Percentiles rank a stretch among this genome's conserved stretches.
phyloP scores from a whole-genome alignment of 2,329 filamentous ascomycete species.

The Colletotrichum truncatum region DNA sequence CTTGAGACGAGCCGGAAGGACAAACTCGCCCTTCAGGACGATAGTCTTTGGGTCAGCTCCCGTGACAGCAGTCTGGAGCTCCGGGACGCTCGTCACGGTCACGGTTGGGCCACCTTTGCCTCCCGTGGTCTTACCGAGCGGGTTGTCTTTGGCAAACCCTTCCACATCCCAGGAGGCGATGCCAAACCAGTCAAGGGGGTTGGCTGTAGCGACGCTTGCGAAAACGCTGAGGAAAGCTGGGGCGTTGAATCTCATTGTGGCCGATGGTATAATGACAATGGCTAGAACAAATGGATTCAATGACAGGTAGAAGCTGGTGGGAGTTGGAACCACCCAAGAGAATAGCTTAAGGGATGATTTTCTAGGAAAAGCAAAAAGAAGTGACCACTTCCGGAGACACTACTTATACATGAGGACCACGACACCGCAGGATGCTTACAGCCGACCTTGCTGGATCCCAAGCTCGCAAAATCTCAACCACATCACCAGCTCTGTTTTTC shows the following conservation, averaged over 20 bases:
- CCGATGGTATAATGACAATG: too few relatives aligned
- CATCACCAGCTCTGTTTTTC: neutral
- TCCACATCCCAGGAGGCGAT: constrained; percentile 36
- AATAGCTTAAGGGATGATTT: too few relatives aligned
- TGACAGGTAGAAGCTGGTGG: too few relatives aligned
- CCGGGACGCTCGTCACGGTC: constrained; percentile 50
- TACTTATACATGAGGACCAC: neutral
- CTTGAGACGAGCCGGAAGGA: constrained; percentile 49
- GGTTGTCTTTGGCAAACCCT: constrained; percentile 41
- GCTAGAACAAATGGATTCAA: too few relatives aligned
- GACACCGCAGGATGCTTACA: neutral
- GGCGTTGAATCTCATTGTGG: constrained; percentile 20
- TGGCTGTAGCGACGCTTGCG: constrained; percentile 6
- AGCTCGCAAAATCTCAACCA: neutral
- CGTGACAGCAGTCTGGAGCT: constrained; percentile 53
- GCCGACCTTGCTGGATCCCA: neutral
- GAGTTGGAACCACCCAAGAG: too few relatives aligned
- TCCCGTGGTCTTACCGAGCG: constrained; percentile 47
- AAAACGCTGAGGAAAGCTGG: constrained; percentile 6
- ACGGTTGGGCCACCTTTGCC: constrained; percentile 57
- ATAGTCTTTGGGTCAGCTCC: constrained; percentile 52
- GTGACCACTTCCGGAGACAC: neutral
- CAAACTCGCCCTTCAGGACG: constrained; percentile 51
- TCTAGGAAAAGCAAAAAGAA: too few relatives aligned
- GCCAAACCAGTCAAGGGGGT: constrained; percentile 35